Evolutionary conservation across 2,329 filamentous ascomycete genomes (phyloP).

Genomic region (Chalaropsis thielavioides): DNA sequence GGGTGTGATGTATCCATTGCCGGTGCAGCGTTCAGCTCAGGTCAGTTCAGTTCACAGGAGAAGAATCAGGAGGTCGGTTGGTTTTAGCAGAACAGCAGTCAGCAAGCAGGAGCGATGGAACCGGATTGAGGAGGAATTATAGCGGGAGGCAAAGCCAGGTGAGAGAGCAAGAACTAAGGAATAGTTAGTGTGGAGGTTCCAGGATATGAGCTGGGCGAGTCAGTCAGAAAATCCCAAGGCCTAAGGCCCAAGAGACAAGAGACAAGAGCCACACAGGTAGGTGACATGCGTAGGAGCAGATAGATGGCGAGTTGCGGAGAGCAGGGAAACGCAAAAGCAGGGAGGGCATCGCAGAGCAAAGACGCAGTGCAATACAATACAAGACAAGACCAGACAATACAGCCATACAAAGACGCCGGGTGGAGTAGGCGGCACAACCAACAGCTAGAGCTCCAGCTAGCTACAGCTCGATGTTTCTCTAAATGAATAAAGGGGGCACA

Average conservation of each 20-base stretch:
- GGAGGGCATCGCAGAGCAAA: too few relatives aligned
- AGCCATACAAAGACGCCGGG: too few relatives aligned
- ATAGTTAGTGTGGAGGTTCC: neutral
- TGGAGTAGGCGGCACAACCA: too few relatives aligned
- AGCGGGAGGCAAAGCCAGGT: neutral
- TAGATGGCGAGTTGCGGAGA: too few relatives aligned
- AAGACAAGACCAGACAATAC: too few relatives aligned
- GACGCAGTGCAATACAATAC: too few relatives aligned
- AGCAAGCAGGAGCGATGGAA: neutral
- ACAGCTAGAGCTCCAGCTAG: too few relatives aligned
- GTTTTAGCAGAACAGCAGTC: neutral
- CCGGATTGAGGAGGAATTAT: neutral
- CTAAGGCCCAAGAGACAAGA: neutral
- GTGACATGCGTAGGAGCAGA: too few relatives aligned
- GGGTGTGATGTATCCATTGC: neutral
- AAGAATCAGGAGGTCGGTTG: conserved; percentile 1
- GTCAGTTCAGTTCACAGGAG: too few relatives aligned
- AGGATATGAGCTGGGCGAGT: neutral
- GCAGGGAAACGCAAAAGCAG: too few relatives aligned
- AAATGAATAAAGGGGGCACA: conserved; percentile 3
- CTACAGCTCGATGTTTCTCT: neutral
- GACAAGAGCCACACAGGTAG: neutral
- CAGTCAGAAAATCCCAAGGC: neutral
- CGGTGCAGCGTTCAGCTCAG: neutral
- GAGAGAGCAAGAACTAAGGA: neutral